Base-by-base conservation (phyloP, 495 filamentous ascomycete genomes). In the Podospora pseudoanserina region DNA sequence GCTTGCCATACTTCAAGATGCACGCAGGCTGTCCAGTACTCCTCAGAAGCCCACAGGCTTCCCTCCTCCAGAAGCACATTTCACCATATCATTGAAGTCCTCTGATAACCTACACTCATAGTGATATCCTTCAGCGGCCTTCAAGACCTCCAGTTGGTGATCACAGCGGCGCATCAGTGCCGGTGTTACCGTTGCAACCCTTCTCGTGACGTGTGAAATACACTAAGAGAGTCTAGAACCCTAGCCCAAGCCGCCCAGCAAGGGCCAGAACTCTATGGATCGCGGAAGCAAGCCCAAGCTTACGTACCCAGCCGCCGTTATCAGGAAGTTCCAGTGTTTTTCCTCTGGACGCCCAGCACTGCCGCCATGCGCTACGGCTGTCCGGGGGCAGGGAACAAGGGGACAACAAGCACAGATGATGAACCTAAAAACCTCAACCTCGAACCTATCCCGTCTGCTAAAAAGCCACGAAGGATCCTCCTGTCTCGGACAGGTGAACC, bases 211-310 rank as follows among this genome's bases (percentile, higher is more conserved):
- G 39, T 49, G 13, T 2, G 9, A 49, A 49, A 49, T 49, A 49
- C 39, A 49, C 39, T 49, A 49, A 49, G 39, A 11, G 39, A 49
- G 39, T 49, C 39, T 49, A 49, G 39, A 49, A 58, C n/a, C 4
- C 55, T n/a, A 58, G 55, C 55, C 55, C 55, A 58, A 58, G 55
- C 55, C 55, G 55, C 55, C 55, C 55, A 58, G 55, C 55, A 58
- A 58, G 55, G 55, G 55, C n/a, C 23, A 58, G 55, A 58, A 58
- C 55, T 20, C 18, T 4, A 20, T 58, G 5, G 55, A 58, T 26
- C 55, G 55, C 39, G 39, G 39, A 13, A 49, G 13, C 39, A 49
- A 49, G 39, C 55, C 55, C n/a, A 58, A 58, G 19, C 55, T 58
- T 58, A 58, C 19, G 55, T 26, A 58, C n/a, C 23, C 55, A 23